Percentiles rank a stretch among this genome's conserved stretches.
Conservation (phyloP, 257 asterid species). For the Nemophila menziesii region DNA sequence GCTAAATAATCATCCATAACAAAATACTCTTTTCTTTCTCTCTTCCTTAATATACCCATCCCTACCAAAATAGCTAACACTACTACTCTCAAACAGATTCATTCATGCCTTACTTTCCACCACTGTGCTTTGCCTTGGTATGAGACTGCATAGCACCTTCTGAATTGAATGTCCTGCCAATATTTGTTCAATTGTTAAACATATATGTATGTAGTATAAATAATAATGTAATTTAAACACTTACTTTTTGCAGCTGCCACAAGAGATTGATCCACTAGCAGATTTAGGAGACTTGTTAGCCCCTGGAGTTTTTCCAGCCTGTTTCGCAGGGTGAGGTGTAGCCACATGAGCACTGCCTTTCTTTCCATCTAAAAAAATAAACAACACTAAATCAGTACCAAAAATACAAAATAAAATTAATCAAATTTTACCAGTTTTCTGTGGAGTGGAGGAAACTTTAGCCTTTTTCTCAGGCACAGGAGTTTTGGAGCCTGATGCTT, state of each 20-base stretch:
- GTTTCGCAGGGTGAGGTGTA: conserved; percentile 87
- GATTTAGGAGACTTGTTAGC: conserved; percentile 48
- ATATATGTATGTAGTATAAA: too few species aligned
- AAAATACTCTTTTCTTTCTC: too few species aligned
- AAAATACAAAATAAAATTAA: background rate
- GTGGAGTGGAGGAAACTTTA: conserved; percentile 61
- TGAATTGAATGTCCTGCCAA: conserved; percentile 18
- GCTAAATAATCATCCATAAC: too few species aligned
- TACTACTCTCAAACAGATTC: too few species aligned
- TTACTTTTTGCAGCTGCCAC: conserved; percentile 59
- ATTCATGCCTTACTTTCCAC: conserved; percentile 18
- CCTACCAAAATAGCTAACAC: background rate
- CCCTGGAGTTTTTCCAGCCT: conserved; percentile 56
- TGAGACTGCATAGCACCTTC: conserved; percentile 13
- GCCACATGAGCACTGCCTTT: conserved; percentile 64
- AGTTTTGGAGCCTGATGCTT: conserved; percentile 38
- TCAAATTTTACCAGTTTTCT: conserved; percentile 45
- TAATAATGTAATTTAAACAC: background rate
- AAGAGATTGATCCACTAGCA: conserved; percentile 22
- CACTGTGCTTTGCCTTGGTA: conserved; percentile 25
- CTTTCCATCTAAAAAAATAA: conserved; percentile 48
- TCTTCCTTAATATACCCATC: background rate
- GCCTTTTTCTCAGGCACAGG: conserved; percentile 70
- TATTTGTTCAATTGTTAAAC: background rate
- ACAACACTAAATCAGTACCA: too few species aligned